Evolutionary conservation across 768 basidiomycete genomes (phyloP), one percentile per base, ranked within the genome.

Genomic region (Coprinopsis marcescibilis): DNA sequence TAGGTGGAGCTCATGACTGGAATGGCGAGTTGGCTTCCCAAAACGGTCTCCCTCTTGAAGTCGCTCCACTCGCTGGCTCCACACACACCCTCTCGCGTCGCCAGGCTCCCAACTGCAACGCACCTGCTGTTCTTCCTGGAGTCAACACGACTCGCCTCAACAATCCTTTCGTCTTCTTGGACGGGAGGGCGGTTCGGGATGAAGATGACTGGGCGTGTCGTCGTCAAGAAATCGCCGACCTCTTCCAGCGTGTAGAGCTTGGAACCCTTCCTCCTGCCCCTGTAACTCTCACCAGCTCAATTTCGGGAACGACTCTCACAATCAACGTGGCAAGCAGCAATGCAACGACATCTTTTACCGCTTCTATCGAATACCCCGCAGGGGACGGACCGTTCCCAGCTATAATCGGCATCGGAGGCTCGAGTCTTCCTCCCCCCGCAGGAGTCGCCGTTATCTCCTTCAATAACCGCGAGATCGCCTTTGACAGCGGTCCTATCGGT

Each of bases 161-260:
- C 4, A 65, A 78, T 54, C 77, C 77, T 1, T 80, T 79, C 67
- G 56, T 63, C 11, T 75, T 76, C 57, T 55, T 69, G 19, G 60
- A 65, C 51, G 77, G 76, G 4, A 19, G 52, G 8, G 53, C 59
- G 14, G 70, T 73, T n/a, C 42, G 53, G 10, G 75, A 68, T 26
- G 60, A 61, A 37, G 69, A 57, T 2, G 70, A 76, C 46, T 80
- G 75, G 74, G 61, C 62, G 1, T 80, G 77, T 54, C 70, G 77
- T 26, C 65, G 69, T 11, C 63, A 66, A 6, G 72, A 80, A 56
- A 70, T 78, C 51, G 56, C 52, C 44, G 60, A 70, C 34, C 63
- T 78, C 20, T 60, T 80, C 55, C 71, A 78, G 52, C 65, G 62
- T 14, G 70, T 71, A 55, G 77, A 80, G 57, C 64, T 71, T 3